Evolutionary conservation across 768 basidiomycete genomes (phyloP), one percentile per base, ranked within the genome.

Genomic region (Mycena epipterygia): DNA sequence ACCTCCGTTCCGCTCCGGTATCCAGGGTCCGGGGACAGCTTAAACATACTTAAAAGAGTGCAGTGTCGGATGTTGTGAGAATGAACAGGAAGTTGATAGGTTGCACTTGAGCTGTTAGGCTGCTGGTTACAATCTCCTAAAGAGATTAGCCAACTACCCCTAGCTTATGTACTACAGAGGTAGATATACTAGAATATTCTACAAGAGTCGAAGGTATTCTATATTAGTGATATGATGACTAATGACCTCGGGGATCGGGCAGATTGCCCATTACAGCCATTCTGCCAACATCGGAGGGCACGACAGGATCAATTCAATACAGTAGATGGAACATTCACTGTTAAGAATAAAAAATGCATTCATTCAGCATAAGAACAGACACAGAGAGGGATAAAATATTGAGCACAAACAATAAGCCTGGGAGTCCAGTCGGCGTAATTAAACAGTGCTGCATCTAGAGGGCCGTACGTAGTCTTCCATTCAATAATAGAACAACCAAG

Each of bases 81-180:
- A 44, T 14, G 42, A n/a, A 11, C 11, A n/a, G 42, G 25, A 49
- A 6, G 7, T 25, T 7, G n/a, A 29, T 29, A 53, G 52, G 25
- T 53, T 53, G 52, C 19, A 30, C 32, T 32, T 33, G 52, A 53
- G 52, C 52, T 53, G 52, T 53, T 32, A 53, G 52, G 52, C 30
- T 53, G 7, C 25, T 17, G 55, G 55, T 56, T 56, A 56, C 55
- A 56, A 56, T 56, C 55, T 56, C 35, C 55, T 56, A 35, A 56
- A 56, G 55, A 56, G 55, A 56, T 56, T 39, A 35, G 55, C n/a
- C 33, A 23, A 4, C 8, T n/a, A 56, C 55, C 55, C 52, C 16
- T 25, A 59, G 27, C 57, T 59, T 59, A 59, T 59, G 42, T 37
- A 56, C 16, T 35, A 56, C 55, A 56, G 17, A 56, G 55, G 55